phyloP scores from a whole-genome alignment of 768 basidiomycete species.

The Cystofilobasidium macerans region DNA sequence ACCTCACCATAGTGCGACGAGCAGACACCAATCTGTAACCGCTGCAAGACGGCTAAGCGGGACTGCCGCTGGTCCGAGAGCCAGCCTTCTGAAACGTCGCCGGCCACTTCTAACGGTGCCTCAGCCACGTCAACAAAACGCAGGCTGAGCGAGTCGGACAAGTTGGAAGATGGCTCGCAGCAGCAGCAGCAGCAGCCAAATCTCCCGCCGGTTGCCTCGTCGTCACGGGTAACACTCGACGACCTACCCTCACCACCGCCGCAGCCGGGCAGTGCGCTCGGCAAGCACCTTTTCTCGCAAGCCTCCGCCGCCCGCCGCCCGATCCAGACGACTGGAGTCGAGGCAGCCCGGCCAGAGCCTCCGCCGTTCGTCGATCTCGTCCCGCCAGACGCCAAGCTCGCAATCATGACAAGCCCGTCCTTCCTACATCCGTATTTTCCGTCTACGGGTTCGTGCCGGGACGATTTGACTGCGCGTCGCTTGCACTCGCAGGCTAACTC shows the following conservation, averaged over 20 bases:
- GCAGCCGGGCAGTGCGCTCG: background rate
- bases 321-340: background rate
- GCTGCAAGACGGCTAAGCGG: slow-evolving; percentile 17
- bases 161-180: background rate
- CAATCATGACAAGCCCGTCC: slow-evolving; percentile 31
- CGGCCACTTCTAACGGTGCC: background rate
- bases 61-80: slow-evolving; percentile 6
- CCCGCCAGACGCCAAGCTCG: slow-evolving; percentile 25
- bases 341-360: no score
- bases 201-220: background rate
- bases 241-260: background rate
- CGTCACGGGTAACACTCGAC: background rate
- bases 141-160: background rate
- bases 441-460: background rate
- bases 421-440: slow-evolving; percentile 33
- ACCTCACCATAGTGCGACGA: slow-evolving; percentile 23
- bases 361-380: slow-evolving; percentile 14
- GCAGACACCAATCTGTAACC: slow-evolving; percentile 21
- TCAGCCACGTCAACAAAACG: background rate
- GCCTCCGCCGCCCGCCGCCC: background rate
- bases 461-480: no score
- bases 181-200: no score
- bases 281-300: background rate
- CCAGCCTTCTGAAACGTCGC: background rate
- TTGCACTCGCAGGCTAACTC: no score